These are phyloP conservation scores for Colletotrichum cuscutae DNA, from an alignment of 2,329 filamentous ascomycete genomes.

Conservation along the genomic window DNA sequence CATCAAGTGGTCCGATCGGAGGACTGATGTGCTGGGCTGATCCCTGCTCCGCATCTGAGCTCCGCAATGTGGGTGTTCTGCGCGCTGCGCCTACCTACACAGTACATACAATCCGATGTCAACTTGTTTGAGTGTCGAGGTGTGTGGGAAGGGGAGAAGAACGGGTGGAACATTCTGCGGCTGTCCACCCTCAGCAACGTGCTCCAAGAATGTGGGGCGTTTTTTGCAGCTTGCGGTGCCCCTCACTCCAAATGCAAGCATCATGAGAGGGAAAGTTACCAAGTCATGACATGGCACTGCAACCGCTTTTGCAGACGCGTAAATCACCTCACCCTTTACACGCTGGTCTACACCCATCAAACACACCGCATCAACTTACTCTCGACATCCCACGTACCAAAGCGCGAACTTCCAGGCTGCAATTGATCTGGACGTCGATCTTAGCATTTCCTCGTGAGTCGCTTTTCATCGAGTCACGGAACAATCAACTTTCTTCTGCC, in stretches of 20 bases:
- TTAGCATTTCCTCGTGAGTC: not conserved
- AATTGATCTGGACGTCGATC: not conserved
- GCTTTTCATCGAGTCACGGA: not conserved
- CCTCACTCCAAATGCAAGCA: slow-evolving; percentile 25
- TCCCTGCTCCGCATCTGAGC: slow-evolving; percentile 11
- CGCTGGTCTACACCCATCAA: not conserved
- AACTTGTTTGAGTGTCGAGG: too few relatives aligned
- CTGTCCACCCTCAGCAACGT: not conserved
- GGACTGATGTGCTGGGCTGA: not conserved
- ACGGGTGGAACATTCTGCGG: slow-evolving; percentile 28
- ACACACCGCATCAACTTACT: too few relatives aligned
- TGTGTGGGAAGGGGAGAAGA: not conserved
- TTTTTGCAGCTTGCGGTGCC: not conserved
- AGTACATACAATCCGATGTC: not conserved
- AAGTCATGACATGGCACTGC: slow-evolving; percentile 19
- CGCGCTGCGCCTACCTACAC: not conserved
- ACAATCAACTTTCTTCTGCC: too few relatives aligned
- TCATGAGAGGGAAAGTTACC: slow-evolving; percentile 19
- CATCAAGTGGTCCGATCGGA: not conserved
- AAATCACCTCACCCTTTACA: slow-evolving; percentile 1
- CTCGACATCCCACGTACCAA: too few relatives aligned
- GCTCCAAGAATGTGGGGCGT: slow-evolving; percentile 22
- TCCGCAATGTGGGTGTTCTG: not conserved
- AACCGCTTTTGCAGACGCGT: not conserved
- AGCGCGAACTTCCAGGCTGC: too few relatives aligned